phyloP scores from a whole-genome alignment of 2,329 filamentous ascomycete species.

The Ustilaginoidea virens region DNA sequence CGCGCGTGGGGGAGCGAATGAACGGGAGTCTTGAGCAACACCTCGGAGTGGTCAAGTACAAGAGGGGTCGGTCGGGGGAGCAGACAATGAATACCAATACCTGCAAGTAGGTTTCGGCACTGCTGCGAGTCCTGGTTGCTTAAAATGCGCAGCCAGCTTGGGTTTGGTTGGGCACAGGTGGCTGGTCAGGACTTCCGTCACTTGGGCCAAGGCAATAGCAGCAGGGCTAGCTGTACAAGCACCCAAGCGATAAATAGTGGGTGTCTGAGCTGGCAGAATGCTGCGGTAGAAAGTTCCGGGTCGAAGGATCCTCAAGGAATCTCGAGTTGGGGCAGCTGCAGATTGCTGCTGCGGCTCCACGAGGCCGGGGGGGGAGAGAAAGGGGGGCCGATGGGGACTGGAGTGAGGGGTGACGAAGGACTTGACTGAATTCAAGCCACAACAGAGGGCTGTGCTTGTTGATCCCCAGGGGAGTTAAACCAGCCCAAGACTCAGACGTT shows the following conservation, averaged over 20 bases:
- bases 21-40: slow-evolving; percentile 5
- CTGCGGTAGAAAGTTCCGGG: slow-evolving; percentile 19
- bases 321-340: slow-evolving; percentile 44
- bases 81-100: slow-evolving; percentile 11
- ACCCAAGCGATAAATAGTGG: slow-evolving; percentile 42
- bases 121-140: slow-evolving; percentile 13
- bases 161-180: slow-evolving; percentile 30
- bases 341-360: slow-evolving; percentile 27
- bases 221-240: slow-evolving; percentile 28
- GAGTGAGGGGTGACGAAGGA: no score
- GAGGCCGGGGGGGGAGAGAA: no score
- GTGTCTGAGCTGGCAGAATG: slow-evolving; percentile 42
- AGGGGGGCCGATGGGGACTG: no score
- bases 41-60: slow-evolving; percentile 5
- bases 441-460: no score
- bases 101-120: no score
- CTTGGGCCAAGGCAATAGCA: slow-evolving; percentile 25
- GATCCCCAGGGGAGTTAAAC: no score
- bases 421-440: no score
- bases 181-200: slow-evolving; percentile 16
- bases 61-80: slow-evolving; percentile 4
- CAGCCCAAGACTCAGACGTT: no score
- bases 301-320: slow-evolving; percentile 26
- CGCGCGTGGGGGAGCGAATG: slow-evolving; percentile 7
- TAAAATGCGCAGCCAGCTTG: slow-evolving; percentile 20